Evolutionary conservation across 106 monocot species (phyloP), one percentile per base, ranked within the genome.

Genomic region (Iris macrosiphon): DNA sequence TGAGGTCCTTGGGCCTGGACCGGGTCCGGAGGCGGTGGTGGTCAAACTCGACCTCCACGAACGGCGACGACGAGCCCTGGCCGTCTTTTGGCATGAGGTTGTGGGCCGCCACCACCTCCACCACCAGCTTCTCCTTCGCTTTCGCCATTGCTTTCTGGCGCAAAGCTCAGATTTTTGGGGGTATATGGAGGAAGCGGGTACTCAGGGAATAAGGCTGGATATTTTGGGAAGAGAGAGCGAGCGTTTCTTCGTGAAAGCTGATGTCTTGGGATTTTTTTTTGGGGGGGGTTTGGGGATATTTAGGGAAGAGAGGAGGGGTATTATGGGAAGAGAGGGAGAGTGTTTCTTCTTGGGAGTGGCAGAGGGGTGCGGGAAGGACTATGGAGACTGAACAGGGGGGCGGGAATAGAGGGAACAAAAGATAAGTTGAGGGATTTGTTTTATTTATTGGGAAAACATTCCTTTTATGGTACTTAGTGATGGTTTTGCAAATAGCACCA

Each of bases 51-150:
- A 92, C 72, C 79, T 86, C 85, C 17, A 92, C 91, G 57, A 55
- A 92, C n/a, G 91, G 63, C 4, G 75, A 78, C 25, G 91, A 82
- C 8, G 91, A 82, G 3, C 85, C 91, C 31, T 83, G 77, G 7
- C 91, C 91, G 58, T 86, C 91, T 51, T 92, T 92, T 2, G 91
- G 82, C 79, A 82, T 73, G 7, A 92, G 85, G 53, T 79, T 79
- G 62, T 80, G 75, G 17, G 85, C 91, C 40, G 64, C 77, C 40
- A 75, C 66, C 21, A 91, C 81, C 59, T 85, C 78, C 59, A 85
- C 85, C 33, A 63, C 85, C 41, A 91, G 69, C 64, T 54, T 76
- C 62, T 80, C 79, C n/a, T n/a, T n/a, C 52, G 72, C 27, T 52
- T 45, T 52, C 35, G 11, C 40, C 59, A 44, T 43, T 29, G 25